Conservation (phyloP, 352 stramenopile species). For the Pythium grandisporangium region DNA sequence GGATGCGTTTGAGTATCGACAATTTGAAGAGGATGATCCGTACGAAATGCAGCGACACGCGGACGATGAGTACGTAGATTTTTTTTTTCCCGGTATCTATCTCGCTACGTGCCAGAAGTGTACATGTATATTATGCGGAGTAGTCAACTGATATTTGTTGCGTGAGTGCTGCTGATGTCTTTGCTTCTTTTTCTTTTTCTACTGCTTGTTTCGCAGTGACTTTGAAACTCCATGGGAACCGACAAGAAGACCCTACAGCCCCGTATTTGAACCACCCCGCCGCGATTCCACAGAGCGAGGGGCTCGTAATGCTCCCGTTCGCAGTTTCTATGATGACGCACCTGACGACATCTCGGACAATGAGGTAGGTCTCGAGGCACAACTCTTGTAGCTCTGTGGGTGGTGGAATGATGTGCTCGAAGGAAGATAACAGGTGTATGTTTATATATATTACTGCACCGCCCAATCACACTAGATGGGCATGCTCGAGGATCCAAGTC, state of each 20-base stretch:
- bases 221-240: not conserved
- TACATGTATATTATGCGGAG: not conserved
- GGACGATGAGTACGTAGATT: not conserved
- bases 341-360: slow-evolving; percentile 52
- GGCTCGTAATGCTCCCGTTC: too few relatives aligned
- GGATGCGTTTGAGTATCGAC: too few relatives aligned
- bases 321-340: slow-evolving; percentile 12
- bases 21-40: not conserved
- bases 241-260: not conserved
- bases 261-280: not conserved
- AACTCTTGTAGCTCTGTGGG: not conserved
- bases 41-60: not conserved
- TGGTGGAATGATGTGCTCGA: not conserved
- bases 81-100: not conserved
- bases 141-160: slow-evolving; percentile 38
- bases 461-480: not conserved
- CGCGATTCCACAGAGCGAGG: too few relatives aligned
- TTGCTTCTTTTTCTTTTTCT: too few relatives aligned
- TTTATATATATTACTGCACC: too few relatives aligned
- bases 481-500: slow-evolving; percentile 3
- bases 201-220: too few relatives aligned
- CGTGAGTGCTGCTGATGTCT: too few relatives aligned
- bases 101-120: not conserved
- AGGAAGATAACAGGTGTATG: too few relatives aligned
- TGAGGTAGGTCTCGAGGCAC: slow-evolving; percentile 18